Percentiles rank a stretch among this genome's conserved stretches.
These are phyloP conservation scores for Phoma herbarum DNA, from an alignment of 2,329 filamentous ascomycete species.

Conservation along the genomic window DNA sequence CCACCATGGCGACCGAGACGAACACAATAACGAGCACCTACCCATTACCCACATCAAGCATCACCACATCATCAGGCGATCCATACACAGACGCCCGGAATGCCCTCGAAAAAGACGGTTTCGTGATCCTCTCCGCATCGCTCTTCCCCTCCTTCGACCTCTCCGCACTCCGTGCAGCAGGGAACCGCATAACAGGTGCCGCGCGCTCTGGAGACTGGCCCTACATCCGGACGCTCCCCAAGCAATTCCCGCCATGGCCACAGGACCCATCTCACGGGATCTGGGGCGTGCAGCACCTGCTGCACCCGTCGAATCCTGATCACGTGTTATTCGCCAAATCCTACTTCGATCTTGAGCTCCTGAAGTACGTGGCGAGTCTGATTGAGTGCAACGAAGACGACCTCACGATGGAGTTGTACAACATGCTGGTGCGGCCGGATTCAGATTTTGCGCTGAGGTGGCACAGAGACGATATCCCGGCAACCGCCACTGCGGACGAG, in stretches of 20 bases:
- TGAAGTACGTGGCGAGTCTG: conserved; percentile 71
- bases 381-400: conserved; percentile 63
- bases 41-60: background rate
- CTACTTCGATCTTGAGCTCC: conserved; percentile 75
- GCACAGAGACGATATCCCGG: conserved; percentile 84
- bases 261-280: conserved; percentile 71
- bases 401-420: conserved; percentile 87
- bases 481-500: conserved; percentile 70
- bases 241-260: conserved; percentile 90
- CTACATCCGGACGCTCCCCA: conserved; percentile 81
- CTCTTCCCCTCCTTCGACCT: conserved; percentile 63
- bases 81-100: conserved; percentile 53
- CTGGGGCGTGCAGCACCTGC: conserved; percentile 88
- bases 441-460: conserved; percentile 77
- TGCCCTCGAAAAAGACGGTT: conserved; percentile 75
- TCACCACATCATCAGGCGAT: conserved; percentile 8
- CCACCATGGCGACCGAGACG: background rate
- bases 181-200: conserved; percentile 64
- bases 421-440: conserved; percentile 80
- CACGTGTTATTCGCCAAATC: conserved; percentile 68
- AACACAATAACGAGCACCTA: background rate
- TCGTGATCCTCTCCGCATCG: conserved; percentile 74
- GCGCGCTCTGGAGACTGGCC: conserved; percentile 80
- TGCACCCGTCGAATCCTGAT: conserved; percentile 75
- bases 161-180: conserved; percentile 66